Conservation (phyloP, 495 filamentous ascomycete species). For the Talaromyces trachyspermus region DNA sequence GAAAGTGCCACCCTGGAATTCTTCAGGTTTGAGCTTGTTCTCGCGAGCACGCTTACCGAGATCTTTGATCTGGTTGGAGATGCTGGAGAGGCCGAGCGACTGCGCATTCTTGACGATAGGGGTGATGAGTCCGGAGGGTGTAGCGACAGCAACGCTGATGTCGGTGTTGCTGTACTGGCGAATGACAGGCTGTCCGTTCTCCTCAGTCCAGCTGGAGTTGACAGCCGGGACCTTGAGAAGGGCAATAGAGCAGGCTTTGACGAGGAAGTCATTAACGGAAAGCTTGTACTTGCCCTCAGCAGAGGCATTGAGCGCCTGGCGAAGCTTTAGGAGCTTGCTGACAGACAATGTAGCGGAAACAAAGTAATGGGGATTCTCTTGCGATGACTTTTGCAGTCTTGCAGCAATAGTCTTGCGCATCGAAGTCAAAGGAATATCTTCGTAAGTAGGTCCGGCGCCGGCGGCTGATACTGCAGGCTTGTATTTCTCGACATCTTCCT, state of each 20-base stretch:
- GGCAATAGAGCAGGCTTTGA: slow-evolving; percentile 89
- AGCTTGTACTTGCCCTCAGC: slow-evolving; percentile 94
- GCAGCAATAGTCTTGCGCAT: slow-evolving; percentile 98
- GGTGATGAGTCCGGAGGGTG: slow-evolving; percentile 90
- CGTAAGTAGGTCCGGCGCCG: slow-evolving; percentile 59
- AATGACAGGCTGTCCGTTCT: slow-evolving; percentile 68
- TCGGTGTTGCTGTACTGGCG: slow-evolving; percentile 89
- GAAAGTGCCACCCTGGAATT: slow-evolving; percentile 98
- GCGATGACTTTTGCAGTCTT: slow-evolving; percentile 80
- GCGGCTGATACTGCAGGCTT: slow-evolving; percentile 44
- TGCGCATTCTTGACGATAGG: slow-evolving; percentile 89
- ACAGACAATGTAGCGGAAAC: slow-evolving; percentile 84
- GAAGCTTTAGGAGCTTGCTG: slow-evolving; percentile 88
- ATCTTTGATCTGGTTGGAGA: slow-evolving; percentile 86
- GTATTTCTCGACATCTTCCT: slow-evolving; percentile 86
- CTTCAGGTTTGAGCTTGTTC: slow-evolving; percentile 97
- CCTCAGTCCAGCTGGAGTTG: slow-evolving; percentile 88
- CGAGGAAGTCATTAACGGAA: slow-evolving; percentile 97
- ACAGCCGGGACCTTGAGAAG: slow-evolving; percentile 89
- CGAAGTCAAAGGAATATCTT: slow-evolving; percentile 74
- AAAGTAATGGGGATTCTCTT: slow-evolving; percentile 97
- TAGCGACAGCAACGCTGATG: slow-evolving; percentile 89
- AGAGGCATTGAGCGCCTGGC: slow-evolving; percentile 83
- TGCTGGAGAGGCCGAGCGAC: slow-evolving; percentile 72
- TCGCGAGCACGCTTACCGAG: slow-evolving; percentile 93